Percentiles rank a stretch among this genome's conserved stretches.
These are phyloP conservation scores for Inga laurina DNA, from an alignment of 306 rosid genomes.

Conservation along the genomic window DNA sequence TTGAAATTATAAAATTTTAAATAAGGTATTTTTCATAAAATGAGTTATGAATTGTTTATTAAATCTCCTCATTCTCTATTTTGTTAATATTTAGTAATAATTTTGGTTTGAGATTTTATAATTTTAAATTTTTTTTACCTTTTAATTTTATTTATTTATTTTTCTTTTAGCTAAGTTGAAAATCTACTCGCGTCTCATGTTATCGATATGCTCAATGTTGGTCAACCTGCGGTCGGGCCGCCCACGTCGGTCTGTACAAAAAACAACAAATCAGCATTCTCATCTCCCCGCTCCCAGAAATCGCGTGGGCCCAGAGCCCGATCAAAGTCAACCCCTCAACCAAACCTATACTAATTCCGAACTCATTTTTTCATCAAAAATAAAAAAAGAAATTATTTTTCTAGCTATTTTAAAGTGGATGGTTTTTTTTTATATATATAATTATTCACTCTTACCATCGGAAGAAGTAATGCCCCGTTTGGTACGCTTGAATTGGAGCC, in stretches of 20 bases:
- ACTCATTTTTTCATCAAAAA: neutral
- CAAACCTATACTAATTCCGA: neutral
- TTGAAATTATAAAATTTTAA: too few species aligned
- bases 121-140: too few species aligned
- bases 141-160: too few species aligned
- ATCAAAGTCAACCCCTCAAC: conserved; percentile 35
- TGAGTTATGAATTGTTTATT: too few species aligned
- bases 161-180: too few species aligned
- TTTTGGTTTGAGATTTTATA: too few species aligned
- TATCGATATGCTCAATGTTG: neutral
- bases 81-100: too few species aligned
- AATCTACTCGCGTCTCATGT: neutral
- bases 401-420: neutral
- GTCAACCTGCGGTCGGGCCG: neutral
- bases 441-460: neutral
- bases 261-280: neutral
- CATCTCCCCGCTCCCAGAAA: conserved; percentile 6
- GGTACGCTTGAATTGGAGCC: too few species aligned
- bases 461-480: too few species aligned
- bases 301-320: conserved; percentile 11
- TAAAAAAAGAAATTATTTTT: neutral
- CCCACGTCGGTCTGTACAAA: neutral
- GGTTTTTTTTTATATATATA: neutral
- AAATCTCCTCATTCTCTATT: too few species aligned
- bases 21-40: too few species aligned